A percentile compares a stretch with the other conserved stretches of the same genome.
Conservation (phyloP, 2,329 filamentous ascomycete genomes). For the Akanthomyces uredinophilus region DNA sequence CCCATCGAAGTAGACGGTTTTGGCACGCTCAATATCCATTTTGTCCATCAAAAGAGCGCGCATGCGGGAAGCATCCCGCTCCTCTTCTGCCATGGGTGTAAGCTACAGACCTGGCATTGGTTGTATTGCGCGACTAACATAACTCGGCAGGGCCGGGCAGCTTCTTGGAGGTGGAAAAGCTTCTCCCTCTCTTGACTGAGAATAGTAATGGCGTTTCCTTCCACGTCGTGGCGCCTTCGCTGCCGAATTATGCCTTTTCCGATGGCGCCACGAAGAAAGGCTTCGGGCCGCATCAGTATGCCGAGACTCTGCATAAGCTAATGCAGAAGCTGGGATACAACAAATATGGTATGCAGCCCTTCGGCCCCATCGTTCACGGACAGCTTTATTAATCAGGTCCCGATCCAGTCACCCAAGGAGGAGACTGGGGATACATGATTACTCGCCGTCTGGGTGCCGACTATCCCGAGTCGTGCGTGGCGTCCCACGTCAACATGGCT, state of each 20-base stretch:
- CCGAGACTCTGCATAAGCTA: constrained; percentile 58
- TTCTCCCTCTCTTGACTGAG: constrained; percentile 46
- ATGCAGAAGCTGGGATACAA: constrained; percentile 62
- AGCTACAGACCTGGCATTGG: not conserved
- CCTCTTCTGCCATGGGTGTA: constrained; percentile 40
- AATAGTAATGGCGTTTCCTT: constrained; percentile 38
- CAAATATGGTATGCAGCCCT: constrained; percentile 25
- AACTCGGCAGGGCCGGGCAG: constrained; percentile 53
- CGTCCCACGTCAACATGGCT: constrained; percentile 56
- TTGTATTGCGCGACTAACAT: not conserved
- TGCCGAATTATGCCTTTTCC: constrained; percentile 48
- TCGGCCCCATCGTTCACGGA: not conserved
- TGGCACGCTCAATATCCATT: constrained; percentile 53
- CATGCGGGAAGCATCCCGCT: constrained; percentile 51
- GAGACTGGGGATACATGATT: constrained; percentile 67
- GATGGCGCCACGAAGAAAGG: constrained; percentile 25
- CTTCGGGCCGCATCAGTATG: constrained; percentile 30
- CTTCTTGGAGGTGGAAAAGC: constrained; percentile 60
- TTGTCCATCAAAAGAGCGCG: constrained; percentile 49
- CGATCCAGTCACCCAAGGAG: constrained; percentile 50
- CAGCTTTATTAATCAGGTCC: not conserved
- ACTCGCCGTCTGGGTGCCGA: constrained; percentile 55
- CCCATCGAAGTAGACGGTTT: constrained; percentile 48
- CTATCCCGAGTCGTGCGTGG: constrained; percentile 48
- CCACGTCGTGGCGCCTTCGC: constrained; percentile 52